A percentile compares a stretch with the other conserved stretches of the same genome.
These are phyloP conservation scores for Colletotrichum cordylinicola DNA, from an alignment of 2,329 filamentous ascomycete genomes.

Conservation along the genomic window DNA sequence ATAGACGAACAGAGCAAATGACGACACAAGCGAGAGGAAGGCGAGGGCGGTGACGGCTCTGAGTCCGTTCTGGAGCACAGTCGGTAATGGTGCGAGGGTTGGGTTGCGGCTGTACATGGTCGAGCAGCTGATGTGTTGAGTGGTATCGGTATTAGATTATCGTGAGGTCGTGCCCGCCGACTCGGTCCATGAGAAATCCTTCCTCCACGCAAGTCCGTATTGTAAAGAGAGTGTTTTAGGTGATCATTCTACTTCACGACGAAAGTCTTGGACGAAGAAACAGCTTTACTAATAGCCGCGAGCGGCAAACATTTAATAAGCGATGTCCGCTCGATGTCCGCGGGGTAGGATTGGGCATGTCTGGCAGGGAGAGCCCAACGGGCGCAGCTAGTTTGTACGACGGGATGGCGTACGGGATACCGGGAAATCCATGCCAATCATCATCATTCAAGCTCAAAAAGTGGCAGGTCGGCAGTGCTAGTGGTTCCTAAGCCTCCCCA, in stretches of 20 bases:
- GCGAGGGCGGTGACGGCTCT: conserved; percentile 40
- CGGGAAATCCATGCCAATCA: background rate
- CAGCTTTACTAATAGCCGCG: background rate
- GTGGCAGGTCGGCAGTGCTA: background rate
- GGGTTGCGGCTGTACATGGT: background rate
- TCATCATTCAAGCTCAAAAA: background rate
- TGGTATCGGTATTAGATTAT: background rate
- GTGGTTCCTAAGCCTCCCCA: background rate
- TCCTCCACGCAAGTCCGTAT: background rate
- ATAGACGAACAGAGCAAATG: conserved; percentile 35
- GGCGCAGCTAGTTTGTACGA: background rate
- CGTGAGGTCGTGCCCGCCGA: conserved; percentile 5
- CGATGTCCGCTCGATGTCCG: background rate
- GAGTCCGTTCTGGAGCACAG: conserved; percentile 38
- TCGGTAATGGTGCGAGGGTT: conserved; percentile 38
- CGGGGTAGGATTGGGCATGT: background rate
- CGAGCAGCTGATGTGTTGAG: background rate
- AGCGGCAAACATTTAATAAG: background rate
- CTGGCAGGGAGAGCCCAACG: background rate
- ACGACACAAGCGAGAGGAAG: conserved; percentile 40
- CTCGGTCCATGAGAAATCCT: background rate
- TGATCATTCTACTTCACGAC: background rate
- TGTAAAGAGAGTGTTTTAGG: background rate
- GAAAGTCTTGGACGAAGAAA: background rate
- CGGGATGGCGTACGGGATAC: background rate